Percentiles rank a stretch among this genome's conserved stretches.
Conservation (phyloP, 2,329 filamentous ascomycete genomes). For the Leptodontidium sp. region DNA sequence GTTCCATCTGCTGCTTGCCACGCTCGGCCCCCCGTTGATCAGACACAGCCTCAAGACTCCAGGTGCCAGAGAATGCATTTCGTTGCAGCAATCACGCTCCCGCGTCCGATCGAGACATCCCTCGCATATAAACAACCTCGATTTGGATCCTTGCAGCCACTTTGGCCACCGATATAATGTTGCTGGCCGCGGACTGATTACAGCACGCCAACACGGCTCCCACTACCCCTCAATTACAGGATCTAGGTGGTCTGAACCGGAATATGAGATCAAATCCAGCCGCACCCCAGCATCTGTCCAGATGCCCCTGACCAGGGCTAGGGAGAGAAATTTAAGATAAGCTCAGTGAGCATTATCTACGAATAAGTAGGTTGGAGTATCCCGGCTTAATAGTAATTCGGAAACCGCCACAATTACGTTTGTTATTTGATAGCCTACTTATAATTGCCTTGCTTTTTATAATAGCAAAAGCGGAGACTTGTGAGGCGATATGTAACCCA, state of each 20-base stretch:
- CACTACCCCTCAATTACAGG: conserved; percentile 11
- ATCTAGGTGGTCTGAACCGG: background rate
- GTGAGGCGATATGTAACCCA: background rate
- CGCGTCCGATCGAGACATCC: background rate
- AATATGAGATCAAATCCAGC: too few species aligned
- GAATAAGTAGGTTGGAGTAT: background rate
- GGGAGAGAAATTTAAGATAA: too few species aligned
- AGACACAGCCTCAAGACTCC: background rate
- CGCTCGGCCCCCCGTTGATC: background rate
- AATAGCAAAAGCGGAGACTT: background rate
- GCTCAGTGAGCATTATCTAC: background rate
- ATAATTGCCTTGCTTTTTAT: background rate
- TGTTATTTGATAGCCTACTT: background rate
- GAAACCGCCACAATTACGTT: background rate
- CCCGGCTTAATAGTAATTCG: background rate
- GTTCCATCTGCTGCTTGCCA: too few species aligned
- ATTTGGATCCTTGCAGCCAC: conserved; percentile 10
- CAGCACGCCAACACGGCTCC: background rate
- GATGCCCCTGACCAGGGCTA: too few species aligned
- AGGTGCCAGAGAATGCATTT: background rate
- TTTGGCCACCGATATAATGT: too few species aligned
- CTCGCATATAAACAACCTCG: background rate
- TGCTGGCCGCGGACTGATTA: background rate
- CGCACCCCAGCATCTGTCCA: too few species aligned
- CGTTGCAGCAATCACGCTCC: background rate